phyloP scores from a whole-genome alignment of 306 rosid genomes.

The Comarum palustre region DNA sequence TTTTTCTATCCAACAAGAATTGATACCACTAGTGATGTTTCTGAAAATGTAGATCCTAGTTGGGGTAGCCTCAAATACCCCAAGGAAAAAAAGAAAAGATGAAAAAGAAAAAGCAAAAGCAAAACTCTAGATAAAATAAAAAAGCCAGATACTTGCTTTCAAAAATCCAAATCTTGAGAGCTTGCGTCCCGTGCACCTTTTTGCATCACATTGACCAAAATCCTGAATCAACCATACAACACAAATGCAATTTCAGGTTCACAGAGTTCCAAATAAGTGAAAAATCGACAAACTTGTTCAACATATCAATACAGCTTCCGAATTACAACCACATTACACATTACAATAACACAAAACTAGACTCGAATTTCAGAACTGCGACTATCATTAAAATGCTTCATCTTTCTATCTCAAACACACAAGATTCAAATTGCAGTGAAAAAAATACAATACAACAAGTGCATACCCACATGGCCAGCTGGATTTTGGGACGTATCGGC shows the following conservation, averaged over 20 bases:
- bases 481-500: constrained; percentile 48
- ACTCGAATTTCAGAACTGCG: background rate
- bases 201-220: constrained; percentile 90
- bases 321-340: background rate
- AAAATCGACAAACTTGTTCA: background rate
- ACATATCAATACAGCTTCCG: background rate
- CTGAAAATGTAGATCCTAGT: background rate
- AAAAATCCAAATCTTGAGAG: constrained; percentile 78
- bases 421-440: background rate
- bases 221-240: constrained; percentile 52
- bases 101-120: no score
- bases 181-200: constrained; percentile 93
- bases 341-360: background rate
- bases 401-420: background rate
- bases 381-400: constrained; percentile 5
- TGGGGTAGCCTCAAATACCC: background rate
- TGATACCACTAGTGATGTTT: background rate
- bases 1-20: background rate
- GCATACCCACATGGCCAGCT: constrained; percentile 96
- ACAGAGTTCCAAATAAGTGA: background rate
- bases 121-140: no score
- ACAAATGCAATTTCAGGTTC: constrained; percentile 25
- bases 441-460: constrained; percentile 9
- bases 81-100: background rate
- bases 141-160: constrained; percentile 53